Conservation (phyloP, 805 yeast genomes). For the Yamadazyma tumulicola region DNA sequence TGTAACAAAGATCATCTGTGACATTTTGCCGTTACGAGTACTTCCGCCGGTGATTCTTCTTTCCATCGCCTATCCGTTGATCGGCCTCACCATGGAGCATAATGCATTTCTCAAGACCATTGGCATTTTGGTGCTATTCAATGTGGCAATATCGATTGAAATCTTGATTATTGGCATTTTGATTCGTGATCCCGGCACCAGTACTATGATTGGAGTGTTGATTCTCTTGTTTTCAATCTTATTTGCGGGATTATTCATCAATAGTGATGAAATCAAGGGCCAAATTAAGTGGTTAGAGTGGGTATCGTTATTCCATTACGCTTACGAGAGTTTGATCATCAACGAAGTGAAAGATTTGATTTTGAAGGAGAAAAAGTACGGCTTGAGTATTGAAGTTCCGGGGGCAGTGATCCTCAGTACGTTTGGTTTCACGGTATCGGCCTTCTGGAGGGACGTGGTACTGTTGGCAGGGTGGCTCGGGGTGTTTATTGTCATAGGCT, state of each 20-base stretch:
- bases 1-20: constrained; percentile 80
- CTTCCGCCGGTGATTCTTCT: constrained; percentile 87
- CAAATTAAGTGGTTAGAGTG: constrained; percentile 74
- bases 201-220: constrained; percentile 83
- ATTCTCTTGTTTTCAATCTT: constrained; percentile 78
- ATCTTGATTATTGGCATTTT: constrained; percentile 85
- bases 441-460: constrained; percentile 62
- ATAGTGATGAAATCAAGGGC: constrained; percentile 55
- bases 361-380: constrained; percentile 83
- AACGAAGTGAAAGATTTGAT: constrained; percentile 89
- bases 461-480: constrained; percentile 56
- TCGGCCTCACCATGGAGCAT: constrained; percentile 78
- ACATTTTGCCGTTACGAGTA: constrained; percentile 85
- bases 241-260: constrained; percentile 92
- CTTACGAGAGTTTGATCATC: constrained; percentile 87
- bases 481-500: constrained; percentile 65
- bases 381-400: constrained; percentile 91
- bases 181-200: constrained; percentile 85
- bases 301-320: constrained; percentile 90
- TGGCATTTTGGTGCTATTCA: constrained; percentile 72
- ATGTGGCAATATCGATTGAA: constrained; percentile 80
- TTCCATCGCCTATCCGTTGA: constrained; percentile 82
- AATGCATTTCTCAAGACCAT: constrained; percentile 70
- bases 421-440: constrained; percentile 87
- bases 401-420: constrained; percentile 96